Conservation (phyloP, 108 stramenopile species). For the Epithemia pelagica region DNA sequence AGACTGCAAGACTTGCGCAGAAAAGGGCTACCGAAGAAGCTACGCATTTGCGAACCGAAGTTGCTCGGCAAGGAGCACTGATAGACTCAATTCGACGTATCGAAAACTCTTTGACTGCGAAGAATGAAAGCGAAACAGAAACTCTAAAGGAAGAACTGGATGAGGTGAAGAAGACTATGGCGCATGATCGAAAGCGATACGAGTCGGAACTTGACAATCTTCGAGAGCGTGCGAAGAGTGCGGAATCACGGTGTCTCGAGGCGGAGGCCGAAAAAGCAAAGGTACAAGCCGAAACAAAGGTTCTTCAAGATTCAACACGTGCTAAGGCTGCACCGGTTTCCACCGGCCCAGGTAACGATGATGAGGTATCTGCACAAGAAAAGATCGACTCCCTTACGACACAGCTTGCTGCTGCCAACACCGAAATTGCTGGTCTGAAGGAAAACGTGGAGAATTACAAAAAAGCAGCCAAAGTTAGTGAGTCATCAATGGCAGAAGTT, state of each 20-base stretch:
- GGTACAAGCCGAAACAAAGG: constrained; percentile 3
- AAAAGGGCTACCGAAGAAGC: constrained; percentile 45
- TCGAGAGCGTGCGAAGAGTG: constrained; percentile 39
- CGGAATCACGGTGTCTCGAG: constrained; percentile 33
- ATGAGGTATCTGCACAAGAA: constrained; percentile 39
- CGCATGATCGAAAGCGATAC: constrained; percentile 31
- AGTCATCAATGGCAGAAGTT: constrained; percentile 52
- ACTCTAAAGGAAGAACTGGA: constrained; percentile 39
- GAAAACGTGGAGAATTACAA: constrained; percentile 43
- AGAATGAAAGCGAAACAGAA: constrained; percentile 48
- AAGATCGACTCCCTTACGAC: constrained; percentile 40
- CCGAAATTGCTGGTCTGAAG: constrained; percentile 46
- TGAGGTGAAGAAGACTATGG: constrained; percentile 22
- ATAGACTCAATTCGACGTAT: constrained; percentile 70
- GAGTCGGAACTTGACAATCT: constrained; percentile 34
- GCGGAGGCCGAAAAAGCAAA: constrained; percentile 28
- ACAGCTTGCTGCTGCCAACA: constrained; percentile 52
- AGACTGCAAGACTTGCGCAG: constrained; percentile 60
- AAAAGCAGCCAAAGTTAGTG: constrained; percentile 63
- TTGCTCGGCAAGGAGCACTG: constrained; percentile 61
- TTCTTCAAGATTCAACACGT: neutral
- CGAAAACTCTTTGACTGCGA: constrained; percentile 63
- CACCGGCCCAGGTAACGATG: constrained; percentile 39
- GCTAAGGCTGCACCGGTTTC: constrained; percentile 38
- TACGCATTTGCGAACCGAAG: constrained; percentile 53